Evolutionary conservation across 192 early-diverging fungal genomes (phyloP).

Genomic region (Umbelopsis sp.): DNA sequence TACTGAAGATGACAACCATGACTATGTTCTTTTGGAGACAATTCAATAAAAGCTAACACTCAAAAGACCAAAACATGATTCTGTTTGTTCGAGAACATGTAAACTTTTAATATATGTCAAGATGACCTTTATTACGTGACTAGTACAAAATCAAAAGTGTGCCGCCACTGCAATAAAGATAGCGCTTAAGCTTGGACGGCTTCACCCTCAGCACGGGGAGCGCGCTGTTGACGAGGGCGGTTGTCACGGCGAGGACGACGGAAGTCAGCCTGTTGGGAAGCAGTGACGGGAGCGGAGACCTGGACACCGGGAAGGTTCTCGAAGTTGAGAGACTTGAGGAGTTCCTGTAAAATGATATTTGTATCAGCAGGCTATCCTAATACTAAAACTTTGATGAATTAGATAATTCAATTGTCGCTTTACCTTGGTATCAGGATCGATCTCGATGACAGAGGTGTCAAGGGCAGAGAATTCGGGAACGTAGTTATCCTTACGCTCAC

Average conservation of each 20-base stretch:
- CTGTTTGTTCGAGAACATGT: background rate
- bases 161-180: background rate
- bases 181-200: constrained; percentile 30
- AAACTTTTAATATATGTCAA: background rate
- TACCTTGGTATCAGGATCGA: constrained; percentile 93
- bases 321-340: constrained; percentile 97
- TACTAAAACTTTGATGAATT: constrained; percentile 23
- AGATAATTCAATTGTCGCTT: background rate
- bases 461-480: constrained; percentile 99
- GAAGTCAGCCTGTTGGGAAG: constrained; percentile 29
- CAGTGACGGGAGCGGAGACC: constrained; percentile 55
- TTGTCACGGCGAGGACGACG: constrained; percentile 38
- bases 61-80: too few relatives aligned
- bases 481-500: constrained; percentile 99
- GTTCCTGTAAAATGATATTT: constrained; percentile 54
- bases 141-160: too few relatives aligned
- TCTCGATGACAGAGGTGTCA: constrained; percentile 86
- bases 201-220: constrained; percentile 24
- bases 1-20: too few relatives aligned
- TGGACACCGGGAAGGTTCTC: constrained; percentile 87
- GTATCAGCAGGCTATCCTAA: background rate
- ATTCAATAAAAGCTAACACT: too few relatives aligned
- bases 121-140: background rate
- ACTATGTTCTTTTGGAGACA: too few relatives aligned
- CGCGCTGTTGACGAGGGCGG: constrained; percentile 30